These are phyloP conservation scores for Fusarium penzigii DNA, from an alignment of 2,329 filamentous ascomycete genomes.

Conservation along the genomic window DNA sequence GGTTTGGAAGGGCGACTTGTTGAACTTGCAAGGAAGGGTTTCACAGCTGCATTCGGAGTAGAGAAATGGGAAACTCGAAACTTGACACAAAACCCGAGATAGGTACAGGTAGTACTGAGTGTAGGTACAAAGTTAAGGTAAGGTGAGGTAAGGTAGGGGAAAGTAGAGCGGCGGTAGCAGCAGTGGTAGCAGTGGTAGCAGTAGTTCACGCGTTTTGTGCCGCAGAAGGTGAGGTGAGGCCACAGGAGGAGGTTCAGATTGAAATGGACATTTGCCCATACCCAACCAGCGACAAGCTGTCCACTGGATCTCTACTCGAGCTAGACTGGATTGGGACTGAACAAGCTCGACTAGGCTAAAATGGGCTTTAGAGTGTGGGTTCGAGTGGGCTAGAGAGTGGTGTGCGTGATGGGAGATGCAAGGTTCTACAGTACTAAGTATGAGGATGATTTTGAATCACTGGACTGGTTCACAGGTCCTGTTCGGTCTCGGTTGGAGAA, in stretches of 20 bases:
- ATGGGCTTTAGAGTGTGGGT: too few relatives aligned
- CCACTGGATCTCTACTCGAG: background rate
- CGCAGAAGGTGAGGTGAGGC: conserved; percentile 34
- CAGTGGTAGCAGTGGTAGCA: conserved; percentile 11
- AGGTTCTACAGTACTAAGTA: too few relatives aligned
- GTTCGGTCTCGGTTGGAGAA: too few relatives aligned
- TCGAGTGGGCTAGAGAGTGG: too few relatives aligned
- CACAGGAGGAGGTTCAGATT: conserved; percentile 31
- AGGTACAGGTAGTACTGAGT: too few relatives aligned
- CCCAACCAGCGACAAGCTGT: background rate
- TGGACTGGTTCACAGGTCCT: too few relatives aligned
- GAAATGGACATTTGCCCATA: conserved; percentile 17
- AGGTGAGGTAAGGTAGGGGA: too few relatives aligned
- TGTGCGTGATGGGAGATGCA: too few relatives aligned
- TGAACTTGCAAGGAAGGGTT: conserved; percentile 10
- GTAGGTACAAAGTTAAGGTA: too few relatives aligned
- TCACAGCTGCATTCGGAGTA: conserved; percentile 28
- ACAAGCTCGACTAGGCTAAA: too few relatives aligned
- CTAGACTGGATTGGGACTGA: too few relatives aligned
- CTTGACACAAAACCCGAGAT: conserved; percentile 27
- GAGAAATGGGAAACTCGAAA: conserved; percentile 25
- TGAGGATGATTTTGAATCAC: too few relatives aligned
- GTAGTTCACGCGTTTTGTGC: conserved; percentile 34
- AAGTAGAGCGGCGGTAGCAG: background rate
- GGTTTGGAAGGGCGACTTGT: conserved; percentile 1